Conservation (phyloP, 2,329 filamentous ascomycete species). For the Fusarium begoniae region DNA sequence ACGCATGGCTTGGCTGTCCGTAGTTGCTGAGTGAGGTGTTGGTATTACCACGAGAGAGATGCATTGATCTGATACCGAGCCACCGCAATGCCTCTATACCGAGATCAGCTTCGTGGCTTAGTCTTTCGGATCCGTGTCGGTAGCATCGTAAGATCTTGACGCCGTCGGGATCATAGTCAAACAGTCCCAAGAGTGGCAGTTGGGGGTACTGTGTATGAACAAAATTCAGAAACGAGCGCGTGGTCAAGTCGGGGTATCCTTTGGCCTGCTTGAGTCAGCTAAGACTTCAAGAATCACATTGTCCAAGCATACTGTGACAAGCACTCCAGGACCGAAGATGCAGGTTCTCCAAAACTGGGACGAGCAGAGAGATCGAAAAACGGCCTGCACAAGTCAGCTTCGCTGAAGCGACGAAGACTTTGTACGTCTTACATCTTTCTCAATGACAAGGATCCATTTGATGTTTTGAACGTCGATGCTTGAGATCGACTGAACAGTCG, state of each 20-base stretch:
- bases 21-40: neutral
- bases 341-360: conserved; percentile 63
- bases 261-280: conserved; percentile 66
- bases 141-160: conserved; percentile 79
- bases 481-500: conserved; percentile 59
- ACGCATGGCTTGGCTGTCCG: conserved; percentile 5
- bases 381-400: conserved; percentile 63
- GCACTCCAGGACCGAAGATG: conserved; percentile 64
- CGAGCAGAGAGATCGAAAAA: conserved; percentile 73
- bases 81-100: conserved; percentile 65
- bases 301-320: conserved; percentile 66
- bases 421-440: conserved; percentile 72
- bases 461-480: conserved; percentile 58
- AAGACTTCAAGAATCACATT: neutral
- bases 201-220: conserved; percentile 58
- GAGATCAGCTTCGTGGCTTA: conserved; percentile 67
- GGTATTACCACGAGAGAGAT: conserved; percentile 46
- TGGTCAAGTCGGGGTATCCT: conserved; percentile 81
- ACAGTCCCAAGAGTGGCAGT: conserved; percentile 69
- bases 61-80: conserved; percentile 67
- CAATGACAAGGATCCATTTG: conserved; percentile 76
- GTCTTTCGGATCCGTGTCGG: conserved; percentile 71
- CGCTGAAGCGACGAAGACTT: fast-evolving
- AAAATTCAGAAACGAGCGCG: conserved; percentile 69
- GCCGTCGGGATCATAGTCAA: conserved; percentile 82